Base-by-base conservation (phyloP, 1,284 basidiomycete species). In the Cryptococcus sp. region DNA sequence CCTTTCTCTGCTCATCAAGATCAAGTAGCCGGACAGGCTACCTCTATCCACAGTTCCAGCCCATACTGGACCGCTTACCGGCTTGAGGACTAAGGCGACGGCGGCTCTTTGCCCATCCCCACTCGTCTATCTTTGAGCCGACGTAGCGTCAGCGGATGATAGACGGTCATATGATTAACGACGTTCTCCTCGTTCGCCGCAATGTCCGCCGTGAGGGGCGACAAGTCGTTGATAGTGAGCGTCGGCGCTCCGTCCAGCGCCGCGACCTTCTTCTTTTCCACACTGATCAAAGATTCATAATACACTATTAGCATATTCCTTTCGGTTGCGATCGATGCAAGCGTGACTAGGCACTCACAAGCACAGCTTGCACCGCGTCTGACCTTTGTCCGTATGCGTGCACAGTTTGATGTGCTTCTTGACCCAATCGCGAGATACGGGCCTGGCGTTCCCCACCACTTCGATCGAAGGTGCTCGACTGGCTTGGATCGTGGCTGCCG, bases 81-180 rank as follows among this genome's bases (percentile, higher is more conserved):
- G 25, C 25, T 25, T 25, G 25, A 44, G 35, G 44, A 40, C 40
- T n/a, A 27, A 47, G 57, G 50, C 19, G 52, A 56, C 27, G 48
- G 25, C 23, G 4, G 13, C 20, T 60, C 58, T 38, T 60, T 60
- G 19, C 59, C 59, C 42, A 56, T 54, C 27, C 40, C 53, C 10
- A 56, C 47, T n/a, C 59, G 46, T 47, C 56, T 60, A 27, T 49
- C 27, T 46, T 53, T 56, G 22, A 60, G 42, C 23, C 50, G 50
- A 15, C 54, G 35, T 25, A 60, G 46, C 1, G 46, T 56, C 11
- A 17, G 22, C 10, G 41, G 46, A 50, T 56, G 50, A 5, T 39
- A 35, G 8, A 35, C 38, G 7, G 11, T 19, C n/a, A 56, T 16
- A 42, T 60, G 59, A 42, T 53, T 44, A 19, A 60, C 20, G 31